A percentile compares a stretch with the other conserved stretches of the same genome.
Evolutionary conservation across 2,329 filamentous ascomycete species (phyloP).

Genomic region (Zopfia rhizophila): DNA sequence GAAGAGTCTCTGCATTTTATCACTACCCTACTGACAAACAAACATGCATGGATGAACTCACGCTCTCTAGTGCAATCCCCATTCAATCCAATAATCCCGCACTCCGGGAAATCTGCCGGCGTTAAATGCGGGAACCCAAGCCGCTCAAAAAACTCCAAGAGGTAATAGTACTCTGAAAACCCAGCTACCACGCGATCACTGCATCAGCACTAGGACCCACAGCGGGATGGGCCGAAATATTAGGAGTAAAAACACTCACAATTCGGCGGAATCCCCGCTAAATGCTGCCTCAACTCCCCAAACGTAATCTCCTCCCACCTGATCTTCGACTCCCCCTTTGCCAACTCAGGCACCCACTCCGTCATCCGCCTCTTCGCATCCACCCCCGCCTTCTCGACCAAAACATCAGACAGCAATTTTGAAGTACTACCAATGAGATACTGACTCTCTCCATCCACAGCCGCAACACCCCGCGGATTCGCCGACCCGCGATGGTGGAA

Average conservation of each 20-base stretch:
- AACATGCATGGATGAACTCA: constrained; percentile 1
- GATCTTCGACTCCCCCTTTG: constrained; percentile 3
- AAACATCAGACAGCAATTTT: constrained; percentile 11
- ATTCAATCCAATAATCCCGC: constrained; percentile 13
- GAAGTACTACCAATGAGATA: constrained; percentile 13
- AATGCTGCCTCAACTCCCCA: constrained; percentile 6
- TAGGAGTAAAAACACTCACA: too few relatives aligned
- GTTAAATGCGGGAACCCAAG: constrained; percentile 10
- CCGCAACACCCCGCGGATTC: constrained; percentile 4
- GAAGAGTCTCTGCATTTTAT: background rate
- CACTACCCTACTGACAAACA: too few relatives aligned
- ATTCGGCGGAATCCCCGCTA: constrained; percentile 12
- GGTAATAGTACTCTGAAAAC: constrained; percentile 12
- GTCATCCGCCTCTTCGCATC: constrained; percentile 8
- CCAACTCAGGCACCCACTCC: constrained; percentile 2
- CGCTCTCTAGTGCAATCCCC: constrained; percentile 7
- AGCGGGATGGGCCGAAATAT: too few relatives aligned
- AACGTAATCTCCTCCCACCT: constrained; percentile 10
- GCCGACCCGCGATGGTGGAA: constrained; percentile 9
- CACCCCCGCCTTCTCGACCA: constrained; percentile 6
- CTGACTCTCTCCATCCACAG: constrained; percentile 9
- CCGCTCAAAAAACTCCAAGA: constrained; percentile 4
- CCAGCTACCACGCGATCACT: too few relatives aligned
- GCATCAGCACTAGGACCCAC: too few relatives aligned
- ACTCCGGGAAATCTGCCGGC: constrained; percentile 1